Evolutionary conservation across 139 green algal genomes (phyloP).

Genomic region (Pleodorina starrii): DNA sequence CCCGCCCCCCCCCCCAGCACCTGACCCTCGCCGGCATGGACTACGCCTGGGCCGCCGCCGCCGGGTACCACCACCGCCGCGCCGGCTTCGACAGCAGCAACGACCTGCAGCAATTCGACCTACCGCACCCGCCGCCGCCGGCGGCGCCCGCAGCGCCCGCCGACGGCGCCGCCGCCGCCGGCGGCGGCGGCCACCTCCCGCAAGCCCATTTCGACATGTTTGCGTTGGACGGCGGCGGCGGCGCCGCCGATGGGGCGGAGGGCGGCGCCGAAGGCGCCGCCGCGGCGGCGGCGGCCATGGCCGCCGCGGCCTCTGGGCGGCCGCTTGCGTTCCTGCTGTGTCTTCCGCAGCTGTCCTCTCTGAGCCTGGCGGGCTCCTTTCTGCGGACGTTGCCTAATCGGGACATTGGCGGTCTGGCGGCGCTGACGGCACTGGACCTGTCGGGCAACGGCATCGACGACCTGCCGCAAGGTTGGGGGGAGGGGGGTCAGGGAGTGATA

Average conservation of each 20-base stretch:
- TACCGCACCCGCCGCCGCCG: no score
- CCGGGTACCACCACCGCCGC: constrained; percentile 19
- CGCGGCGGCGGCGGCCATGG: background rate
- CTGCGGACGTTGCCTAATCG: constrained; percentile 31
- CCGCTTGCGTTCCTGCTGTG: constrained; percentile 28
- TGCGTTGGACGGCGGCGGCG: no score
- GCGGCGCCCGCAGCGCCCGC: background rate
- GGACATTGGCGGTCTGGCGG: background rate
- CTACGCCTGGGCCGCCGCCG: constrained; percentile 30
- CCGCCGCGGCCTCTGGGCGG: background rate
- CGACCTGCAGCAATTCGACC: constrained; percentile 14
- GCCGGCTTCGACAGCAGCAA: background rate
- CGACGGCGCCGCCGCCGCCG: no score
- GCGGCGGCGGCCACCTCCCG: background rate
- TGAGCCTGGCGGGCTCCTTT: background rate
- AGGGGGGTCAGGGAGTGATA: no score
- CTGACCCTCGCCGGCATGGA: constrained; percentile 30
- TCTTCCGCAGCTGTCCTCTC: background rate
- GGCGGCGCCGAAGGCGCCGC: background rate
- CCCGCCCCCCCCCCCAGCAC: no score
- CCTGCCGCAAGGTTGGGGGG: constrained; percentile 25
- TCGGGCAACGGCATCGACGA: constrained; percentile 21
- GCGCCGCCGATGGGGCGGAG: background rate
- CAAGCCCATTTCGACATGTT: no score
- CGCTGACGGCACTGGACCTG: constrained; percentile 14